Base-by-base conservation (phyloP, 495 filamentous ascomycete species). In the Thermochaetoides thermophila region DNA sequence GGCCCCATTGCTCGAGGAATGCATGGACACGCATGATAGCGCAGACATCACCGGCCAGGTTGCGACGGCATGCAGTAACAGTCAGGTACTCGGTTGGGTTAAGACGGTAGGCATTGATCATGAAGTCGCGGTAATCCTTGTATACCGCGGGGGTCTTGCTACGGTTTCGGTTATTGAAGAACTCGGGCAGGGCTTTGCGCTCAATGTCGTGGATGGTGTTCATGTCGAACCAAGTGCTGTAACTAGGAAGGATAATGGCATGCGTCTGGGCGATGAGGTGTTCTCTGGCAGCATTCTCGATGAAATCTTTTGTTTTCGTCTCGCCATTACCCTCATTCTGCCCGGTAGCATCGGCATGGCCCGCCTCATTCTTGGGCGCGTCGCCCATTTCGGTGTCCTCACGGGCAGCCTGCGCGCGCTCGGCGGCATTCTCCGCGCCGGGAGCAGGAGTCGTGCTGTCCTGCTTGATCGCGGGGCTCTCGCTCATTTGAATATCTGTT, bases 171-270 rank as follows among this genome's bases (percentile, higher is more conserved):
- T 73, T 84, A 60, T 96, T 95, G 69, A 97, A 97, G 57, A 94
- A 97, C 56, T 97, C 89, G 2, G 86, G 84, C 32, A 97, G 60
- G 6, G 82, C 81, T 51, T 91, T 95, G 46, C 76, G 74, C 66
- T 97, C 89, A 43, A 92, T 79, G 25, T 68, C 67, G 53, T 93
- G 76, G 43, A 96, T 76, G 16, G 69, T 66, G 54, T 87, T 81
- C 87, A 95, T 94, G 56, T 97, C 91, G 52, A 97, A 97, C 89
- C 89, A 97, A 17, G 78, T 80, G 41, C 84, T 87, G 50, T 96
- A 97, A 49, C 84, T 93, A 11, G 89, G 89, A 4, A 97, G 73
- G 37, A 97, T 84, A 43, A 96, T 94, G 27, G 83, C 69, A 52
- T 94, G 84, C 34, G 83, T 89, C 57, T 96, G 89, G 13, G 79